Conservation (phyloP, 2,329 filamentous ascomycete species). For the Plenodomus tracheiphilus region DNA sequence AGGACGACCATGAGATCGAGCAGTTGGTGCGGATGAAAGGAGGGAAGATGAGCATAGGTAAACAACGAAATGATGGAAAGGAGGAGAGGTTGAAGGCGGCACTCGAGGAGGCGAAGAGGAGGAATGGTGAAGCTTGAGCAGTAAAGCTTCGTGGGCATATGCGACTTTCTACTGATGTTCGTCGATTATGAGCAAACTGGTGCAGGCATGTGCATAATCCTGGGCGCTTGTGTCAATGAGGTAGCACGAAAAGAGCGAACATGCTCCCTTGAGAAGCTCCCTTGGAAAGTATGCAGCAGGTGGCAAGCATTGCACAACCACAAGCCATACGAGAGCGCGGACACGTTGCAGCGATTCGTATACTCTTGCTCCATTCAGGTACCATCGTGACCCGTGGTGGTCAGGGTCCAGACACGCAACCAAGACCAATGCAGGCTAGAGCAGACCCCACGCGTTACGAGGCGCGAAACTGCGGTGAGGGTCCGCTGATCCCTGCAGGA, state of each 20-base stretch:
- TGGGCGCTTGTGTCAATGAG: too few relatives aligned
- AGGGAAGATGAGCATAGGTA: constrained; percentile 12
- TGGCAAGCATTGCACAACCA: not conserved
- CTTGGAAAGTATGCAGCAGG: not conserved
- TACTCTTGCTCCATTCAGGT: not conserved
- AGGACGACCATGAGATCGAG: constrained; percentile 36
- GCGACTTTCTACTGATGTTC: too few relatives aligned
- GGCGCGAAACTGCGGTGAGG: not conserved
- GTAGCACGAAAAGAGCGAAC: not conserved
- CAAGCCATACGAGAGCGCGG: not conserved
- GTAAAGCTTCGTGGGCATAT: not conserved
- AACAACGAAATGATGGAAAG: constrained; percentile 41
- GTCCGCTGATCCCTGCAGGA: not conserved
- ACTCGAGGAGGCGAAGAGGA: constrained; percentile 58
- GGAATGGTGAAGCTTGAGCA: constrained; percentile 49
- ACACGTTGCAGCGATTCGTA: not conserved
- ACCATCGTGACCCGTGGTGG: not conserved
- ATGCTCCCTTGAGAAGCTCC: not conserved
- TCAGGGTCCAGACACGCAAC: not conserved
- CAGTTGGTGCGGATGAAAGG: constrained; percentile 34
- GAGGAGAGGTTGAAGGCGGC: constrained; percentile 54
- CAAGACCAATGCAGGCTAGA: not conserved
- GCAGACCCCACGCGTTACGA: not conserved
- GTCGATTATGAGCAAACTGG: too few relatives aligned
- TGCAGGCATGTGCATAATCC: too few relatives aligned